Evolutionary conservation across 2,329 filamentous ascomycete genomes (phyloP).

Genomic region (Aspergillus novofumigatus): DNA sequence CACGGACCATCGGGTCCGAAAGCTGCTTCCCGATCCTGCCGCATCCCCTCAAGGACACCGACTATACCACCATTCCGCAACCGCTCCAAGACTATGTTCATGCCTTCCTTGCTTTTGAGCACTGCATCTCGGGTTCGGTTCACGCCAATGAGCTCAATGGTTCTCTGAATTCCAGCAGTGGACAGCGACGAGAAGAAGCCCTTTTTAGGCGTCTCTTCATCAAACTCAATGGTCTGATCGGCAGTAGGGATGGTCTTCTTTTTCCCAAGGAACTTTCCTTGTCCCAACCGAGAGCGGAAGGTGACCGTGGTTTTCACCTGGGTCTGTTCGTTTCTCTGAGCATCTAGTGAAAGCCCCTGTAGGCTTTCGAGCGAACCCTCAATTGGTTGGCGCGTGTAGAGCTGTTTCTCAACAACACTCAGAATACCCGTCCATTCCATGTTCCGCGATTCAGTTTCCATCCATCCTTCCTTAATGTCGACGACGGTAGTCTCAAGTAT

Average conservation of each 20-base stretch:
- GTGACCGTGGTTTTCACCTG: conserved; percentile 60
- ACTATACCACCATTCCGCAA: conserved; percentile 63
- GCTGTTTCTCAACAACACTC: conserved; percentile 59
- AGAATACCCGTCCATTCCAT: conserved; percentile 64
- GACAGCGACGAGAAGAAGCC: conserved; percentile 59
- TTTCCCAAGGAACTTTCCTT: conserved; percentile 48
- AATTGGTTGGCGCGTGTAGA: conserved; percentile 46
- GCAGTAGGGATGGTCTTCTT: conserved; percentile 34
- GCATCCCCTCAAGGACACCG: conserved; percentile 67
- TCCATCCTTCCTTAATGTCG: conserved; percentile 60
- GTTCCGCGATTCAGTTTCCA: conserved; percentile 62
- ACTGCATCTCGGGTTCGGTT: conserved; percentile 58
- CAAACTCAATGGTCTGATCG: conserved; percentile 38
- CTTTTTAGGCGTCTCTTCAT: conserved; percentile 50
- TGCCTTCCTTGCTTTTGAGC: conserved; percentile 60
- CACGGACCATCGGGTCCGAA: conserved; percentile 37
- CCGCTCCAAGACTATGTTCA: conserved; percentile 62
- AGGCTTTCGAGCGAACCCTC: conserved; percentile 19
- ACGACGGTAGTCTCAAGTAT: conserved; percentile 61
- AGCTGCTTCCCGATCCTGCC: conserved; percentile 52
- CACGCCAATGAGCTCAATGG: conserved; percentile 60
- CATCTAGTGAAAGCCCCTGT: conserved; percentile 34
- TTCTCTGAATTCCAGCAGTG: conserved; percentile 57
- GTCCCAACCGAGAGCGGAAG: conserved; percentile 57
- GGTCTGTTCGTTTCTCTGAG: conserved; percentile 44